Conservation (phyloP, 176 grass and related monocot species). For the Zizania latifolia region DNA sequence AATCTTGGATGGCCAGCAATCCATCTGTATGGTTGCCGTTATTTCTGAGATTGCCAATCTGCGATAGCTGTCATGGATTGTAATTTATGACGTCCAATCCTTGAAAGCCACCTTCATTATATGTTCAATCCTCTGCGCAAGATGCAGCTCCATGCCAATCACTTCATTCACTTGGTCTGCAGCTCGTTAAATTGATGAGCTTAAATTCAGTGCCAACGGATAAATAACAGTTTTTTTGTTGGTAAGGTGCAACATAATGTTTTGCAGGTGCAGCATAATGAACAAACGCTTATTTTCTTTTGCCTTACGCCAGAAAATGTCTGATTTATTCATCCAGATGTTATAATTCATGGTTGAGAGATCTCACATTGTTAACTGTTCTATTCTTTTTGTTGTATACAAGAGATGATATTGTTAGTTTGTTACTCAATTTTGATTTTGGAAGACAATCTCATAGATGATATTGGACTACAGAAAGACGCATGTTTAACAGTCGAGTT, state of each 20-base stretch:
- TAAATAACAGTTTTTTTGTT: neutral
- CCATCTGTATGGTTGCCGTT: slow-evolving; percentile 30
- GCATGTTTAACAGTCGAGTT: too few species aligned
- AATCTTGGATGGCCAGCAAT: slow-evolving; percentile 23
- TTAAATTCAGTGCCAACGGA: neutral
- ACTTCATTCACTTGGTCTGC: too few species aligned
- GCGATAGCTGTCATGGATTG: slow-evolving; percentile 23
- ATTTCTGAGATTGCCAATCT: slow-evolving; percentile 23
- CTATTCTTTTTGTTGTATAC: too few species aligned
- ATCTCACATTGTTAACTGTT: too few species aligned
- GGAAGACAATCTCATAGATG: too few species aligned
- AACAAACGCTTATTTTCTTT: neutral
- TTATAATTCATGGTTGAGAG: too few species aligned
- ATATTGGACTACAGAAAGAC: too few species aligned
- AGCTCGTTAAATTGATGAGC: neutral
- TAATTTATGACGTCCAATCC: slow-evolving; percentile 22
- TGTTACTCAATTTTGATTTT: too few species aligned
- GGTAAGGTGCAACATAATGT: neutral
- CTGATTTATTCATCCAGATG: too few species aligned
- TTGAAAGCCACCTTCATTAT: slow-evolving; percentile 34
- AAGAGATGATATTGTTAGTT: too few species aligned
- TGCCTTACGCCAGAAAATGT: neutral
- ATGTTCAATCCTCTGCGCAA: too few species aligned
- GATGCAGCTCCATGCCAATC: neutral
- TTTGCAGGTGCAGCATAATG: neutral